These are phyloP conservation scores for Spinacia oleracea DNA, from an alignment of 179 eudicot genomes.

Conservation along the genomic window DNA sequence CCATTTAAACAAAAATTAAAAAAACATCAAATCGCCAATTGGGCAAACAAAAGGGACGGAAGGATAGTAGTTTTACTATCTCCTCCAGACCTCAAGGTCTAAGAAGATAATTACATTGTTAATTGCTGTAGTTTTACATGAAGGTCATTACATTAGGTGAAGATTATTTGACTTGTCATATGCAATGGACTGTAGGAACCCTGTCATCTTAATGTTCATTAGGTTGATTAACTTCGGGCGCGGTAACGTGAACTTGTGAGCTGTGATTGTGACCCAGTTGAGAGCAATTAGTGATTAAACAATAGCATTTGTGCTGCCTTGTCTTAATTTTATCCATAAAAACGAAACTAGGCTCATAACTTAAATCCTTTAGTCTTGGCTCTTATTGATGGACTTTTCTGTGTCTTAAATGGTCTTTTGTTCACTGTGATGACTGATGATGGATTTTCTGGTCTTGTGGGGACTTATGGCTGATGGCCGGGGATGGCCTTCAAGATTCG, in stretches of 20 bases:
- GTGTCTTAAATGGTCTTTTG: not conserved
- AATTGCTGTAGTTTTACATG: not conserved
- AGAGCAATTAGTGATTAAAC: no score
- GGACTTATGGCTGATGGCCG: not conserved
- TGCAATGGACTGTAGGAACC: not conserved
- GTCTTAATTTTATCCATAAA: no score
- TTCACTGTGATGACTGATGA: not conserved
- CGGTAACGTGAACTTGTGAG: no score
- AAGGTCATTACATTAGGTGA: not conserved
- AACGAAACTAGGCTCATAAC: not conserved
- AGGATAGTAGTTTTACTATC: not conserved
- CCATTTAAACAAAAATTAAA: no score
- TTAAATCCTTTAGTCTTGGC: not conserved
- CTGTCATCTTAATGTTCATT: no score
- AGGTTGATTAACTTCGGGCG: no score
- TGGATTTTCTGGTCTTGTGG: not conserved
- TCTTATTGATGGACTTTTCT: no score
- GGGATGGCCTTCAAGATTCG: not conserved
- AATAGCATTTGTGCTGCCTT: no score
- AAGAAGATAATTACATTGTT: not conserved
- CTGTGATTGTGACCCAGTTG: no score
- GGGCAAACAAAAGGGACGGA: no score
- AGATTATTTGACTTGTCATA: not conserved
- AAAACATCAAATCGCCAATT: no score
- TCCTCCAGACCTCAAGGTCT: not conserved